Base-by-base conservation (phyloP, 78 protist species). In the Dictyostelium citrinum region DNA sequence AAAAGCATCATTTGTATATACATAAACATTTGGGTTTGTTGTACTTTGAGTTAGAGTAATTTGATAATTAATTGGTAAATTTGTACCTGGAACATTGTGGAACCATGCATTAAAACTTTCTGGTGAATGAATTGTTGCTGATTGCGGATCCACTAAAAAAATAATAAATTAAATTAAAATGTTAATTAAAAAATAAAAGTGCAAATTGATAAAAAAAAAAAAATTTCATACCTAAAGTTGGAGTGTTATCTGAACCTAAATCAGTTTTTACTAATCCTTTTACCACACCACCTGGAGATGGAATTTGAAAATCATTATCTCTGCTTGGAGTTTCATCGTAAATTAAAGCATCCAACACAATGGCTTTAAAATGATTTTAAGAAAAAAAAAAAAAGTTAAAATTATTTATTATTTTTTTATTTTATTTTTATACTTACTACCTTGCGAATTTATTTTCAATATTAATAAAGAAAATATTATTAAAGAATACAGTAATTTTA, bases 161-260 rank as follows among this genome's bases (percentile, higher is more conserved):
- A 39, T 39, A 5, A 7, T 3, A 39, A 39, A 39, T 39, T 39
- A 5, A 2, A 39, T 39, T 39, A 5, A 0, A 5, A 39, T 1
- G 2, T 39, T 39, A 39, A 39, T 39, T 39, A 0, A 1, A 39
- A 39, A 39, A 39, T n/a, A n/a, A n/a, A n/a, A n/a, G n/a, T n/a
- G n/a, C n/a, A n/a, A n/a, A n/a, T n/a, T n/a, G n/a, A n/a, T n/a
- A n/a, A n/a, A 0, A 1, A 39, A 39, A 39, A 39, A 39, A 39
- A 37, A 39, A 39, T 39, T 5, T 39, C 1, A 39, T 39, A 78
- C 31, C 85, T 33, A 67, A 45, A 68, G 0, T 0, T 5, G 93
- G 93, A 0, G 46, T 88, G 9, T 49, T 35, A 29, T 88, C 60
- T 22, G 17, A n/a, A 35, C 80, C 85, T 11, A 88, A 68, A 12